phyloP scores from a whole-genome alignment of 768 basidiomycete species.

The Porphyrellus cyaneotinctus region DNA sequence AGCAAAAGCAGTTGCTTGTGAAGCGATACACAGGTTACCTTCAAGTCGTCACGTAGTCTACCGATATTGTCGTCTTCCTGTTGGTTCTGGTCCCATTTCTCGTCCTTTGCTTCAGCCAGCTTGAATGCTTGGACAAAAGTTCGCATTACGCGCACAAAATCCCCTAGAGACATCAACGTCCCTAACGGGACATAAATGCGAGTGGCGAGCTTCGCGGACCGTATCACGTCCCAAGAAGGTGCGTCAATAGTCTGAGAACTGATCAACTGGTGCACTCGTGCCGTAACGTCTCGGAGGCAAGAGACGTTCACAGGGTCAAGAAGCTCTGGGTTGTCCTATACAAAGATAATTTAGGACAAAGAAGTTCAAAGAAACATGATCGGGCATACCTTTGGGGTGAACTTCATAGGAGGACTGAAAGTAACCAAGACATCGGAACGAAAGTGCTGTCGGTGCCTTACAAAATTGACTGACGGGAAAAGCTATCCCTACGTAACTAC shows the following conservation, averaged over 20 bases:
- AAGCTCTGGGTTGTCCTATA: conserved; percentile 70
- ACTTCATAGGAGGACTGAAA: conserved; percentile 67
- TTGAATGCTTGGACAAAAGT: conserved; percentile 78
- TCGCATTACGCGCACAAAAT: conserved; percentile 73
- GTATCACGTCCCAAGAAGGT: conserved; percentile 77
- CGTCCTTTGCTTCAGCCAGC: conserved; percentile 28
- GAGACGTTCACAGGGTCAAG: conserved; percentile 61
- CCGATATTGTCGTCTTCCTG: conserved; percentile 28
- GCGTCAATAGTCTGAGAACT: conserved; percentile 77
- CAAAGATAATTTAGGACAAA: conserved; percentile 1
- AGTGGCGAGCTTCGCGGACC: conserved; percentile 71
- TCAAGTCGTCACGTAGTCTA: conserved; percentile 50
- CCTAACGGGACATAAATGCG: conserved; percentile 86
- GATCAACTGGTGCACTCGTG: conserved; percentile 63
- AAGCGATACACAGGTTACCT: conserved; percentile 38
- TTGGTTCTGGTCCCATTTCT: conserved; percentile 23
- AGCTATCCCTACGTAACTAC: conserved; percentile 6
- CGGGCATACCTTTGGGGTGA: conserved; percentile 52
- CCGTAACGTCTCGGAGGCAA: conserved; percentile 56
- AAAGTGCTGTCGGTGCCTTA: conserved; percentile 81
- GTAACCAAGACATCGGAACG: conserved; percentile 85
- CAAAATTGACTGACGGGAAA: background rate
- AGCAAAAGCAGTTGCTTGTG: background rate
- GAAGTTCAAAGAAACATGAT: conserved; percentile 18
- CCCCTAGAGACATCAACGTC: conserved; percentile 78